Evolutionary conservation across 108 stramenopile genomes (phyloP).

Genomic region (Seminavis robusta): DNA sequence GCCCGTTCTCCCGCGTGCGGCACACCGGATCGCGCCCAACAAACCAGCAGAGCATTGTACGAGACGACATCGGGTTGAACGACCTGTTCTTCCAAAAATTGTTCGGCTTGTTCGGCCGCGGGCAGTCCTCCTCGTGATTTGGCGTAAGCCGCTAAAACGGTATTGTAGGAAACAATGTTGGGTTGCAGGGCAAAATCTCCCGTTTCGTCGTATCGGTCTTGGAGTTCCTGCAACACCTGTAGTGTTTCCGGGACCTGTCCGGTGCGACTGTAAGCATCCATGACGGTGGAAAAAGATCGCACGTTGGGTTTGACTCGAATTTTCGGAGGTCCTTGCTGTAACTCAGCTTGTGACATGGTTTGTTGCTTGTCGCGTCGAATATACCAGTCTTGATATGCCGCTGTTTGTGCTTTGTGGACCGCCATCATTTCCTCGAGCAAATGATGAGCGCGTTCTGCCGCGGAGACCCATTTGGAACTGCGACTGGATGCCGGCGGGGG

Average conservation of each 20-base stretch:
- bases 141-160: slow-evolving; percentile 46
- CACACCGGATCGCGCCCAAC: slow-evolving; percentile 35
- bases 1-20: slow-evolving; percentile 36
- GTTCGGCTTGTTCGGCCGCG: slow-evolving; percentile 15
- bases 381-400: background rate
- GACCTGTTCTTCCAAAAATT: slow-evolving; percentile 28
- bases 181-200: slow-evolving; percentile 30
- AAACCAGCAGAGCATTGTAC: slow-evolving; percentile 43
- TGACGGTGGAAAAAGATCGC: slow-evolving; percentile 38
- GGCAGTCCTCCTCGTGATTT: slow-evolving; percentile 13
- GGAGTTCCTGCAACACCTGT: slow-evolving; percentile 26
- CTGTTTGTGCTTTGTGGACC: background rate
- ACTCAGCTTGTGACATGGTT: background rate
- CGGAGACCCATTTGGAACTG: background rate
- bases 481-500: too few relatives aligned
- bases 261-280: slow-evolving; percentile 49
- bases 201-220: slow-evolving; percentile 7
- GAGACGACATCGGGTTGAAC: slow-evolving; percentile 17
- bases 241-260: slow-evolving; percentile 34
- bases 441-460: slow-evolving; percentile 6
- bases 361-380: background rate
- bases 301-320: slow-evolving; percentile 13
- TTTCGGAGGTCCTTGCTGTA: background rate
- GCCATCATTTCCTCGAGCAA: slow-evolving; percentile 8
- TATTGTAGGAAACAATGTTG: slow-evolving; percentile 44